Base-by-base conservation (phyloP, 371 early-diverging fungal genomes). In the Mortierella sp. region DNA sequence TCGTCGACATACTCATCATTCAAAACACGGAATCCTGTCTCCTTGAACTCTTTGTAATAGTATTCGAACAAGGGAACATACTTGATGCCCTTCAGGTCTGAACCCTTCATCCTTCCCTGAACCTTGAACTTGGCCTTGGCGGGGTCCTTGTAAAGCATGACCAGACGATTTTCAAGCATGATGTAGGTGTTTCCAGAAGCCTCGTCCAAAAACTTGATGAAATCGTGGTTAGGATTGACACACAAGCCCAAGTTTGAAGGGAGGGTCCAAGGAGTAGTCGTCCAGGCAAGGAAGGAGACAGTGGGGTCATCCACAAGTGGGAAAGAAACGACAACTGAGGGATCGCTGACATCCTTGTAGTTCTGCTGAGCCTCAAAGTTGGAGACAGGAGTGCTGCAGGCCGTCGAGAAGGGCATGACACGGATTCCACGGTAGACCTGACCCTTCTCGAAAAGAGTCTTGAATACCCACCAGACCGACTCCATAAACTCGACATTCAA, bases 261-360 rank as follows among this genome's bases (percentile, higher is more conserved):
- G 57, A 99, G 83, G 18, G 99, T 99, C 99, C 99, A 99, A 39
- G 99, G 99, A 6, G 99, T 99, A 48, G 99, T 99, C 24, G 99
- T 99, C 99, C 99, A 99, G 3, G 98, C 98, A 34, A 99, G 85
- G 59, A 99, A 79, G 39, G 89, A 81, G 21, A 93, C 92, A 1
- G 86, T 70, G 19, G 95, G 92, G 51, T 97, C 98, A 34, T 82
- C 83, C 50, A 90, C 72, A 53, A 95, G 87, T 55, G 99, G 98
- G 89, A 99, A 98, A n/a, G 96, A 88, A 34, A 99, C 90, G 42
- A 97, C 94, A 50, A 97, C 95, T 19, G 99, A 92, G 42, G 99
- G 98, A 82, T 99, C 99, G 55, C 87, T 92, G 51, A 98, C 98
- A 76, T 99, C 99, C 86, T 98, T 98, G 87, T 99, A 99, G 85